Evolutionary conservation across 768 basidiomycete genomes (phyloP).

Genomic region (Lactifluus piperatus): DNA sequence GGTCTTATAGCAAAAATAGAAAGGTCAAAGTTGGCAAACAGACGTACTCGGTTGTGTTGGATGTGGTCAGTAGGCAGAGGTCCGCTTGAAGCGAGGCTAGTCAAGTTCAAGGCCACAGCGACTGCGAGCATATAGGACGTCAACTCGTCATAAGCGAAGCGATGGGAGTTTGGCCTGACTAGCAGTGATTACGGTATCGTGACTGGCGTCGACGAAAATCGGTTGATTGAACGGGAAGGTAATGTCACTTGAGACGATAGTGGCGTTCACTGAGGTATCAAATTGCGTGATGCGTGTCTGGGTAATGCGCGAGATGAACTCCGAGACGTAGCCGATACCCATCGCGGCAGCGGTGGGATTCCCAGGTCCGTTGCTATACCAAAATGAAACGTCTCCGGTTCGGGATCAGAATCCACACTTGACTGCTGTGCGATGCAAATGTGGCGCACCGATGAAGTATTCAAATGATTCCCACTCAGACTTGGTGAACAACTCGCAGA

Average conservation of each 20-base stretch:
- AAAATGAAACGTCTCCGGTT: constrained; percentile 23
- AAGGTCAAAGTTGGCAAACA: not conserved
- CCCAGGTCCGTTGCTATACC: constrained; percentile 37
- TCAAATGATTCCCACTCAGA: constrained; percentile 45
- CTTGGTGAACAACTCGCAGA: constrained; percentile 43
- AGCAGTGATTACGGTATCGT: constrained; percentile 37
- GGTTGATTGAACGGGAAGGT: constrained; percentile 31
- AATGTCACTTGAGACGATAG: constrained; percentile 33
- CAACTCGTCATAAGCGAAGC: not conserved
- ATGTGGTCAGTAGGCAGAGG: constrained; percentile 35
- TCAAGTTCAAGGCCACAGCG: constrained; percentile 39
- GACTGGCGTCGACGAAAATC: constrained; percentile 39
- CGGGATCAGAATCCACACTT: not conserved
- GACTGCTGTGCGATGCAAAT: not conserved
- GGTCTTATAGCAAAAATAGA: not conserved
- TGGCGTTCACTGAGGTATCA: constrained; percentile 40
- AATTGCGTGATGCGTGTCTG: constrained; percentile 30
- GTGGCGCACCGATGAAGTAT: constrained; percentile 29
- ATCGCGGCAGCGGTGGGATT: constrained; percentile 33
- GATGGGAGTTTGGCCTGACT: constrained; percentile 21
- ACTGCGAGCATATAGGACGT: constrained; percentile 21
- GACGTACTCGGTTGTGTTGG: constrained; percentile 25
- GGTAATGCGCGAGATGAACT: constrained; percentile 36
- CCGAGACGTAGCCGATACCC: constrained; percentile 36
- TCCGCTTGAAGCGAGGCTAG: constrained; percentile 32